A percentile compares a stretch with the other conserved stretches of the same genome.
These are phyloP conservation scores for Corchorus olitorius DNA, from an alignment of 345 rosid species.

Conservation along the genomic window DNA sequence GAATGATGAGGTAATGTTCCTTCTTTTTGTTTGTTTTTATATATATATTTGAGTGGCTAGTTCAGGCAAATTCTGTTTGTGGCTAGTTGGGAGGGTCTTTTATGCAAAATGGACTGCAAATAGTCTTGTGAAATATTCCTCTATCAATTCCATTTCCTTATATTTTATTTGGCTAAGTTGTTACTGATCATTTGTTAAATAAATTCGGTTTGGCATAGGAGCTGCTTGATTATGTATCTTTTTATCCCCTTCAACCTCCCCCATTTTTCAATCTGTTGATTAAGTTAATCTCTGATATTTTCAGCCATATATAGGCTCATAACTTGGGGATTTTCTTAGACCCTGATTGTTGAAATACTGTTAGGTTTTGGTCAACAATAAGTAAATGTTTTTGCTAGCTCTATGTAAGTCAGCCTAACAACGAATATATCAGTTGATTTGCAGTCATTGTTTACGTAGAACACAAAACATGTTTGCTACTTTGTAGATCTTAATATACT, in stretches of 20 bases:
- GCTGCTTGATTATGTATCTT: neutral
- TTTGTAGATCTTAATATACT: neutral
- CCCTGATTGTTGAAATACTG: neutral
- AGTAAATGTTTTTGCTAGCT: slow-evolving; percentile 18
- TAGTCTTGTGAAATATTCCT: neutral
- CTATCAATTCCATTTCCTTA: neutral
- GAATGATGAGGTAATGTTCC: slow-evolving; percentile 78
- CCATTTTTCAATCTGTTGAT: neutral
- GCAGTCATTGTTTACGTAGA: slow-evolving; percentile 92
- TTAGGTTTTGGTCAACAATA: slow-evolving; percentile 14
- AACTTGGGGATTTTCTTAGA: neutral
- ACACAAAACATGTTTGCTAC: slow-evolving; percentile 86
- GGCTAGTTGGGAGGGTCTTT: neutral
- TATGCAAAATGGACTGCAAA: neutral
- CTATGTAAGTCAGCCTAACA: slow-evolving; percentile 78
- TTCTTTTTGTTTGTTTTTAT: neutral
- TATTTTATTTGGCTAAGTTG: neutral
- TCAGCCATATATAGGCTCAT: neutral
- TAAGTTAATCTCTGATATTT: neutral
- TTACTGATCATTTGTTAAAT: neutral
- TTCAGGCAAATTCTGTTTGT: neutral
- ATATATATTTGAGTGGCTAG: neutral
- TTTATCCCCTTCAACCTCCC: neutral
- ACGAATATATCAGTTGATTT: slow-evolving; percentile 85
- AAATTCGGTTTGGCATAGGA: neutral